Percentiles rank a stretch among this genome's conserved stretches.
phyloP scores from a whole-genome alignment of 345 rosid genomes.

The Nasturtium officinale region DNA sequence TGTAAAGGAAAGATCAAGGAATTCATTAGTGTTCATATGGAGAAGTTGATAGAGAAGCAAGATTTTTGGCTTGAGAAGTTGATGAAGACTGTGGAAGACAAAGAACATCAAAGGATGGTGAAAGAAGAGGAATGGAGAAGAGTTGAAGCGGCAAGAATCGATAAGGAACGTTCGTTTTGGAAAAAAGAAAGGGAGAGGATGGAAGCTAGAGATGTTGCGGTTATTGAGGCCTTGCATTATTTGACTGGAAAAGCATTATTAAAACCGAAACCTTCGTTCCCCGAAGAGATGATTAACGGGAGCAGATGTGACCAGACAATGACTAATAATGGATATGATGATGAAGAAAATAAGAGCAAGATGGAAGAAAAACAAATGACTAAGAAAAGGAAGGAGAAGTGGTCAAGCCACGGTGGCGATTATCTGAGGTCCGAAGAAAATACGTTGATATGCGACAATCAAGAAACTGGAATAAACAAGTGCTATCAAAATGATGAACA shows the following conservation, averaged over 20 bases:
- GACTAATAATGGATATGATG: slow-evolving; percentile 26
- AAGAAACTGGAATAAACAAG: slow-evolving; percentile 39
- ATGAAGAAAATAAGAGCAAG: slow-evolving; percentile 44
- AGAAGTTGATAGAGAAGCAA: slow-evolving; percentile 73
- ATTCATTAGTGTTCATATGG: slow-evolving; percentile 68
- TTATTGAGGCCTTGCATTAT: slow-evolving; percentile 64
- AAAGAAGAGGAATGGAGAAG: slow-evolving; percentile 82
- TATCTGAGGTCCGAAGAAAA: slow-evolving; percentile 33
- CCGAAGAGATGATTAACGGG: slow-evolving; percentile 14
- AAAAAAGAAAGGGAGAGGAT: slow-evolving; percentile 77
- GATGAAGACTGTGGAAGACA: slow-evolving; percentile 62
- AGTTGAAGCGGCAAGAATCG: slow-evolving; percentile 59
- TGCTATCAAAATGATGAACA: slow-evolving; percentile 12
- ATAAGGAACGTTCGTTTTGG: slow-evolving; percentile 74
- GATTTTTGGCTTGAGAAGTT: slow-evolving; percentile 77
- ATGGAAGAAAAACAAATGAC: slow-evolving; percentile 44
- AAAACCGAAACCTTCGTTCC: slow-evolving; percentile 29
- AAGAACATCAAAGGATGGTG: slow-evolving; percentile 62
- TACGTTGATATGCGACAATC: slow-evolving; percentile 38
- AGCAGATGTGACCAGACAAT: slow-evolving; percentile 31
- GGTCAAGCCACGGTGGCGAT: slow-evolving; percentile 37
- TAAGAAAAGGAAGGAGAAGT: slow-evolving; percentile 65
- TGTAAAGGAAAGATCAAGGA: slow-evolving; percentile 74
- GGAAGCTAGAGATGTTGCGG: slow-evolving; percentile 69
- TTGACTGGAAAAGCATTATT: slow-evolving; percentile 48